Conservation (phyloP, 2,329 filamentous ascomycete genomes). For the Phialemonium atrogriseum region DNA sequence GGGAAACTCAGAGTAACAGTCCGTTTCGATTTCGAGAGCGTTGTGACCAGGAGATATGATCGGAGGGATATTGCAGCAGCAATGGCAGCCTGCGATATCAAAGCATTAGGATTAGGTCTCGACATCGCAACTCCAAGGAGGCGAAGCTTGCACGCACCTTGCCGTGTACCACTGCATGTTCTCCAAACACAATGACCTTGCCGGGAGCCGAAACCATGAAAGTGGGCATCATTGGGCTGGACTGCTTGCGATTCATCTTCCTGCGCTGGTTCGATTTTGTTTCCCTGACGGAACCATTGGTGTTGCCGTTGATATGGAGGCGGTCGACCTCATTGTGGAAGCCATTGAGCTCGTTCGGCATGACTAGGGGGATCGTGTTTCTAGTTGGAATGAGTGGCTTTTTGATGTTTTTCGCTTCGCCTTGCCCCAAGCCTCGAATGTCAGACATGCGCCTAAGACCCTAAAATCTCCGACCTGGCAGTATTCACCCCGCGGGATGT, state of each 20-base stretch:
- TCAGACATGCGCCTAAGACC: too few species aligned
- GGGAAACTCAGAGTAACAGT: constrained; percentile 84
- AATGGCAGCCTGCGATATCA: constrained; percentile 62
- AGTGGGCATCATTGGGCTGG: constrained; percentile 66
- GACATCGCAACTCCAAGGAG: too few species aligned
- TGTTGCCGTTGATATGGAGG: constrained; percentile 17
- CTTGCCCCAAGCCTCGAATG: too few species aligned
- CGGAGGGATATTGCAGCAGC: constrained; percentile 90
- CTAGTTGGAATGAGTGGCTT: background rate
- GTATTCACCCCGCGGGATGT: too few species aligned
- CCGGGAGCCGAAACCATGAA: constrained; percentile 98
- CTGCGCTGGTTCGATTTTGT: constrained; percentile 26
- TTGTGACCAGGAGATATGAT: constrained; percentile 93
- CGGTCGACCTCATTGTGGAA: constrained; percentile 11
- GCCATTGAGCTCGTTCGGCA: constrained; percentile 14
- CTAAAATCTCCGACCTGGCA: too few species aligned
- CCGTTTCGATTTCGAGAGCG: constrained; percentile 83
- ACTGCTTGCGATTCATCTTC: constrained; percentile 45
- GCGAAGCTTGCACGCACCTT: constrained; percentile 51
- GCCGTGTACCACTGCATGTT: constrained; percentile 95
- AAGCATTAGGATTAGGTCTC: too few species aligned
- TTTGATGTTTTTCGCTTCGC: background rate
- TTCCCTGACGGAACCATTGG: constrained; percentile 17
- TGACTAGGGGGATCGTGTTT: constrained; percentile 4
- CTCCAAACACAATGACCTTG: constrained; percentile 96